Conservation (phyloP, 2,329 filamentous ascomycete species). For the Arthroderma sp. region DNA sequence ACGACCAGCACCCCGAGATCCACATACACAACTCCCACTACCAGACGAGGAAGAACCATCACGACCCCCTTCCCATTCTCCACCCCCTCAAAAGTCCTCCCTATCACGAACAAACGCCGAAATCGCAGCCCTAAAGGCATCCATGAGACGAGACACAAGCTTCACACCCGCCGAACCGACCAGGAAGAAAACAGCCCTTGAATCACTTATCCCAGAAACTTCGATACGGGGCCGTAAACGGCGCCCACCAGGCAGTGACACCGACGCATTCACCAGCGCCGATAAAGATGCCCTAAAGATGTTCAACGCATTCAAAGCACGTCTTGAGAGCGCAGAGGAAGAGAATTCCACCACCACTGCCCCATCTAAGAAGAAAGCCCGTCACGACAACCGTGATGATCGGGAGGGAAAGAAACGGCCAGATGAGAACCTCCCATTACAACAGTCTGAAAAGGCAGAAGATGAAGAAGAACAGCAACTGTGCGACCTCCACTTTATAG, state of each 20-base stretch:
- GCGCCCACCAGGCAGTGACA: constrained; percentile 24
- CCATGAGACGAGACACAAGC: constrained; percentile 32
- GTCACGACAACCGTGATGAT: background rate
- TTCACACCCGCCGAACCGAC: constrained; percentile 18
- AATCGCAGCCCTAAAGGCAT: constrained; percentile 33
- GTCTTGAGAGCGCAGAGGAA: constrained; percentile 43
- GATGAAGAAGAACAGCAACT: constrained; percentile 55
- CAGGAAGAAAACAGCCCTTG: constrained; percentile 33
- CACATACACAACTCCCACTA: constrained; percentile 32
- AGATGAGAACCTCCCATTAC: background rate
- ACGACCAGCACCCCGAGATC: constrained; percentile 25
- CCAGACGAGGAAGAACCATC: constrained; percentile 31
- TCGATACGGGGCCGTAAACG: constrained; percentile 35
- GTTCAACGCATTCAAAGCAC: constrained; percentile 66
- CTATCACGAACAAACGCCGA: constrained; percentile 32
- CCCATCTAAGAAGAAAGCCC: constrained; percentile 1
- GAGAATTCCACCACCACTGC: background rate
- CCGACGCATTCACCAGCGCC: constrained; percentile 17
- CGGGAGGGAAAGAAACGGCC: constrained; percentile 5
- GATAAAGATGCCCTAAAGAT: constrained; percentile 52
- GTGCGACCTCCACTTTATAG: constrained; percentile 92
- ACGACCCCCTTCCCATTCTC: constrained; percentile 18
- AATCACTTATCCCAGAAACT: constrained; percentile 35
- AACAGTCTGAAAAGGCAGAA: constrained; percentile 21
- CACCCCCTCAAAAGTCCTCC: constrained; percentile 22